Conservation (phyloP, 2,329 filamentous ascomycete species). For the Trichoderma sp. region DNA sequence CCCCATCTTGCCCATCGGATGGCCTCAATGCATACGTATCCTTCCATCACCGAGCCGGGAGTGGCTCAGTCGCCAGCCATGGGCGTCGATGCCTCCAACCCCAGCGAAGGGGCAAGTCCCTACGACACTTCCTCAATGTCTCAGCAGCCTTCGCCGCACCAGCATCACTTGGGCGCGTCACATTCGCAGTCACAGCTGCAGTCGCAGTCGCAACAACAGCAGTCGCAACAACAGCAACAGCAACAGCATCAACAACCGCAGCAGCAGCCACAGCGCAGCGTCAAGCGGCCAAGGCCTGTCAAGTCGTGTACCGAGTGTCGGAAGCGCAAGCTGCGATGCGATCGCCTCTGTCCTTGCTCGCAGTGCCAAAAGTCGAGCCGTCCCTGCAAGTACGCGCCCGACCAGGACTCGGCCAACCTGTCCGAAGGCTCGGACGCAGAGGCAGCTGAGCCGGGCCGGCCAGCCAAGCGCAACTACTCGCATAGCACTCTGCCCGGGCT, state of each 20-base stretch:
- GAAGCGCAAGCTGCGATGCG: conserved; percentile 56
- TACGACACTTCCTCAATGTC: conserved; percentile 18
- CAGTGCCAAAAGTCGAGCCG: conserved; percentile 58
- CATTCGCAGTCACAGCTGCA: conserved; percentile 21
- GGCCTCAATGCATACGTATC: conserved; percentile 15
- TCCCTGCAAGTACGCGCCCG: conserved; percentile 50
- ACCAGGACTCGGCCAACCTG: conserved; percentile 45
- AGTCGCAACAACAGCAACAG: conserved; percentile 28
- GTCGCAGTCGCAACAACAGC: conserved; percentile 19
- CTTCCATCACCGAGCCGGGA: conserved; percentile 8
- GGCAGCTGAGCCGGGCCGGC: conserved; percentile 32
- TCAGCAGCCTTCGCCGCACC: conserved; percentile 24
- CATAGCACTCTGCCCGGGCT: conserved; percentile 30
- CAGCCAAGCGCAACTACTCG: conserved; percentile 36
- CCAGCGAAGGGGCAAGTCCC: conserved; percentile 13
- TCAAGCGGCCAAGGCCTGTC: conserved; percentile 53
- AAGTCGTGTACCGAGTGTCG: conserved; percentile 57
- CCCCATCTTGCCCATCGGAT: conserved; percentile 8
- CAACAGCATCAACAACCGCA: conserved; percentile 27
- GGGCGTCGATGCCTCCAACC: conserved; percentile 21
- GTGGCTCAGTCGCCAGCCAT: conserved; percentile 10
- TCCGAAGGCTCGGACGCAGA: conserved; percentile 51
- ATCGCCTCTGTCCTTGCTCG: conserved; percentile 54
- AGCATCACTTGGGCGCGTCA: conserved; percentile 24
- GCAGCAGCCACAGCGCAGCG: conserved; percentile 42